These are phyloP conservation scores for Malassezia pachydermatis DNA, from an alignment of 1,284 basidiomycete genomes.

Conservation along the genomic window DNA sequence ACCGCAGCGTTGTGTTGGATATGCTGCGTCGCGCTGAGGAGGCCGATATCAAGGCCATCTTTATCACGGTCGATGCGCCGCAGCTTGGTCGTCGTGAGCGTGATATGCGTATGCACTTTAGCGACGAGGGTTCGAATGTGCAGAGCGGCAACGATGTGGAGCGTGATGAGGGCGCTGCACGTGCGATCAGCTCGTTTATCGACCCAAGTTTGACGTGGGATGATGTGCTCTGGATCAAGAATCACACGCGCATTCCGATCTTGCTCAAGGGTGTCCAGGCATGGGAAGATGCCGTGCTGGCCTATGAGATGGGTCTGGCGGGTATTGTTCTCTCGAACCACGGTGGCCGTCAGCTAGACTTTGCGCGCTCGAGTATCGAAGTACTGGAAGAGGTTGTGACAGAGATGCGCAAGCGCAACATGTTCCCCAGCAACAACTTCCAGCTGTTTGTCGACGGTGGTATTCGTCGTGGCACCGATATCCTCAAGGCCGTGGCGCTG, in stretches of 20 bases:
- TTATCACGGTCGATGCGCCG: conserved; percentile 80
- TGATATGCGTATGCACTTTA: conserved; percentile 53
- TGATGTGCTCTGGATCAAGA: conserved; percentile 65
- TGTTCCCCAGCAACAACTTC: conserved; percentile 51
- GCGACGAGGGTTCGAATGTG: conserved; percentile 46
- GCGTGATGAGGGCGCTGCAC: conserved; percentile 38
- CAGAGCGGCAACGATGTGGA: conserved; percentile 40
- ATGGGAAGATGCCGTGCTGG: conserved; percentile 62
- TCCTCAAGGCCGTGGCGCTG: conserved; percentile 79
- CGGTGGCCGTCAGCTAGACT: conserved; percentile 49
- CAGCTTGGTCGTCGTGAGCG: conserved; percentile 74
- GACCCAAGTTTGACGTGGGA: conserved; percentile 51
- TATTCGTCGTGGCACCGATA: conserved; percentile 60
- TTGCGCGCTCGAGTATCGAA: conserved; percentile 41
- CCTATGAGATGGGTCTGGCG: conserved; percentile 52
- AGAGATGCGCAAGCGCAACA: conserved; percentile 59
- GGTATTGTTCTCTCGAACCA: conserved; percentile 50
- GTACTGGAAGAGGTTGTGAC: conserved; percentile 51
- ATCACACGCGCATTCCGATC: conserved; percentile 66
- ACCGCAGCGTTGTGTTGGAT: conserved; percentile 61
- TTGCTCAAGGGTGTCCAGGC: conserved; percentile 64
- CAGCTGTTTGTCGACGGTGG: conserved; percentile 86
- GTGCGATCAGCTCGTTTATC: conserved; percentile 53
- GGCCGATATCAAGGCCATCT: conserved; percentile 67
- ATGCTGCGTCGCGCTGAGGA: conserved; percentile 63